These are phyloP conservation scores for Cladosporium sp. DNA, from an alignment of 2,329 filamentous ascomycete species.

Conservation along the genomic window DNA sequence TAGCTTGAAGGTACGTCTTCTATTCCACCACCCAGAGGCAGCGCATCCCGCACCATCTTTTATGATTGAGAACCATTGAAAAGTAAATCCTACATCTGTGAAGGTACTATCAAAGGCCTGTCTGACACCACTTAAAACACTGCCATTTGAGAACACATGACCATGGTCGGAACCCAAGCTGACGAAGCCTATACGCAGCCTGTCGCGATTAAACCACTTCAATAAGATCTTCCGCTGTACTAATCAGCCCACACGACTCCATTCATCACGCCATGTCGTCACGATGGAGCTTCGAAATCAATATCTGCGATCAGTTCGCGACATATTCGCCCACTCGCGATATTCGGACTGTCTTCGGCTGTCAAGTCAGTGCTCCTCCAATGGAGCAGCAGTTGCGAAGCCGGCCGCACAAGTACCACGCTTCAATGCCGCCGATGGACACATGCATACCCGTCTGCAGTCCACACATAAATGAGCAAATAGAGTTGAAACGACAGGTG, in stretches of 20 bases:
- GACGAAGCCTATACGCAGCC: neutral
- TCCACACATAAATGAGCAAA: constrained; percentile 6
- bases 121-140: neutral
- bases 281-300: neutral
- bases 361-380: neutral
- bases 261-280: neutral
- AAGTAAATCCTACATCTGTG: constrained; percentile 13
- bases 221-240: neutral
- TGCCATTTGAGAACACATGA: neutral
- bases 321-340: neutral
- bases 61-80: constrained; percentile 5
- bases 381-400: neutral
- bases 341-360: constrained; percentile 6
- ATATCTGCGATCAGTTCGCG: neutral
- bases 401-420: constrained; percentile 5
- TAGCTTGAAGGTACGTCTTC: neutral
- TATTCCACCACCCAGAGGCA: neutral
- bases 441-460: neutral
- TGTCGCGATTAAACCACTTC: neutral
- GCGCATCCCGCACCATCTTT: neutral
- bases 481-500: constrained; percentile 9
- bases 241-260: neutral
- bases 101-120: constrained; percentile 7
- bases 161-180: constrained; percentile 3
- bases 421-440: constrained; percentile 5